These are phyloP conservation scores for Atalantia buxifolia DNA, from an alignment of 345 rosid genomes.

Conservation along the genomic window DNA sequence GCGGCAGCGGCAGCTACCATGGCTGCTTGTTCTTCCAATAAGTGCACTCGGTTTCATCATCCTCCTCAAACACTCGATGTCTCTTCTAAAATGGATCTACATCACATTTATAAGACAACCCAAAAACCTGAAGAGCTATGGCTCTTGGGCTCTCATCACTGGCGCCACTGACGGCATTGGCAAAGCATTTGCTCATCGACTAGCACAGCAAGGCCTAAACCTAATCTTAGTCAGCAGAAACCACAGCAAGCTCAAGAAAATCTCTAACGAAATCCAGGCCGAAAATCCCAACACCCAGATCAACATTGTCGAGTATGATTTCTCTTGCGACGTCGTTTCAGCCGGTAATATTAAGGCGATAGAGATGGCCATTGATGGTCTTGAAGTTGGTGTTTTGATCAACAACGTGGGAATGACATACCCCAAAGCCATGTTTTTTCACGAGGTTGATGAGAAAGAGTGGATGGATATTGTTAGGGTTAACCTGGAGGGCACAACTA, in stretches of 20 bases:
- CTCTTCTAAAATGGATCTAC: constrained; percentile 48
- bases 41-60: constrained; percentile 40
- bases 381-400: constrained; percentile 71
- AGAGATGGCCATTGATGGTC: constrained; percentile 43
- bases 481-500: constrained; percentile 57
- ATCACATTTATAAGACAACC: constrained; percentile 39
- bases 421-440: constrained; percentile 70
- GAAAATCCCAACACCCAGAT: constrained; percentile 36
- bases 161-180: constrained; percentile 94
- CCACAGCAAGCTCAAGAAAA: constrained; percentile 41
- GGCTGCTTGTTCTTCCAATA: constrained; percentile 27
- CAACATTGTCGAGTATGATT: constrained; percentile 50
- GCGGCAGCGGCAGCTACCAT: background rate
- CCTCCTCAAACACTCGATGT: constrained; percentile 32
- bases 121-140: constrained; percentile 52
- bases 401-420: constrained; percentile 88
- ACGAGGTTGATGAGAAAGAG: constrained; percentile 65
- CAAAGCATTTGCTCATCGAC: constrained; percentile 58
- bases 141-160: constrained; percentile 87
- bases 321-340: constrained; percentile 24
- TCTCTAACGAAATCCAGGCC: constrained; percentile 38
- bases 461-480: constrained; percentile 70
- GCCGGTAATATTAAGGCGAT: constrained; percentile 19
- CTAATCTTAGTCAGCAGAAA: constrained; percentile 66
- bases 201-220: constrained; percentile 64